Evolutionary conservation across 1,284 basidiomycete species (phyloP), one percentile per base, ranked within the genome.

Genomic region (Pseudozyma tsukubaensis): DNA sequence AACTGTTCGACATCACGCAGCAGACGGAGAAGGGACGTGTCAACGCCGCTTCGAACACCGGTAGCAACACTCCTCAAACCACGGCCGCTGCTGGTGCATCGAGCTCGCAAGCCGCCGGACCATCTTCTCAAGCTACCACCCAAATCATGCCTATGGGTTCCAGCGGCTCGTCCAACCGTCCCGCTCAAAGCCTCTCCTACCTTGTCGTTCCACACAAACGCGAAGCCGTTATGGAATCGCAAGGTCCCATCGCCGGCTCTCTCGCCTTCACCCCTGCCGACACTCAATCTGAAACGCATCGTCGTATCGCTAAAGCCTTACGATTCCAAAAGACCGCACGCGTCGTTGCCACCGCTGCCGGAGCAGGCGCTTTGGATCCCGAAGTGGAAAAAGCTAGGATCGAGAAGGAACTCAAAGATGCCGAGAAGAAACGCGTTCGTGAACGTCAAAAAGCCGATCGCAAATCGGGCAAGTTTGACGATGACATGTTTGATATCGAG

Each of bases 121-220:
- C 70, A 0, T 77, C 74, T 10, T 54, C 61, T 10, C 63, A 64
- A 21, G 44, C 67, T 44, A 68, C 72, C 24, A 64, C 70, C 19
- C 64, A 67, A 35, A 64, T 49, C 50, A 66, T 76, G 64, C 73
- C 73, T 5, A 76, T 76, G 73, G 73, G 73, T 11, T 72, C 64
- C 8, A 54, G 54, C 21, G 73, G 73, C 5, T 76, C 73, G 5
- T 56, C 60, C 13, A 65, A 63, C 49, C 68, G 73, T 35, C 66
- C 71, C 21, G 69, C 67, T 1, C 75, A 73, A 44, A 62, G 57
- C n/a, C 65, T 84, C 8, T 82, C 92, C 9, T 96, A 95, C 85
- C 90, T 95, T 66, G 92, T 94, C 67, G 92, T 93, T 12, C 93
- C 94, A 77, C 93, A 96, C 86, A 91, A 92, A 78, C 90, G 91